These are phyloP conservation scores for Rutstroemia sydowiana DNA, from an alignment of 2,329 filamentous ascomycete genomes.

Conservation along the genomic window DNA sequence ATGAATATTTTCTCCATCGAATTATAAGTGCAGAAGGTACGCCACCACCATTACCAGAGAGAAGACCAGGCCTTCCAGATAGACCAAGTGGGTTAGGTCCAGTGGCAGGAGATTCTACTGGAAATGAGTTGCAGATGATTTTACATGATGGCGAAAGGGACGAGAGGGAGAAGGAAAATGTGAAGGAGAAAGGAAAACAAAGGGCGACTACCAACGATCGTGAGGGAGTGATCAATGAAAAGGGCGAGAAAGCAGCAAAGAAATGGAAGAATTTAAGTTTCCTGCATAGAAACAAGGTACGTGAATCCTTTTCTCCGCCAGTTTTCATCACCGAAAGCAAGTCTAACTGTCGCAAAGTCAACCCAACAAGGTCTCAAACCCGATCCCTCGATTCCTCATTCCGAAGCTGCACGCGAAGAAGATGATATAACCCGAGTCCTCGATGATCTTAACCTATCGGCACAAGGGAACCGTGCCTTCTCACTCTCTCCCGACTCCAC, in stretches of 20 bases:
- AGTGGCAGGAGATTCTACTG: constrained; percentile 20
- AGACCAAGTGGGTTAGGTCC: background rate
- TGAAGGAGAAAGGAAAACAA: constrained; percentile 26
- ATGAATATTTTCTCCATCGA: constrained; percentile 51
- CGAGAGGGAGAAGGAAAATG: constrained; percentile 7
- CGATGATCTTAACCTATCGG: constrained; percentile 74
- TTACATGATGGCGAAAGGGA: constrained; percentile 36
- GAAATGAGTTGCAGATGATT: constrained; percentile 31
- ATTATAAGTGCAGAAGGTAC: constrained; percentile 43
- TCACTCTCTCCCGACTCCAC: constrained; percentile 78
- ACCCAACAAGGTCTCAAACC: constrained; percentile 31
- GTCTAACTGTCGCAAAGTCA: constrained; percentile 30
- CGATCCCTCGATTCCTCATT: constrained; percentile 31
- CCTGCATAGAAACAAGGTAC: constrained; percentile 27
- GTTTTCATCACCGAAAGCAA: constrained; percentile 10
- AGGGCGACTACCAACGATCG: constrained; percentile 25
- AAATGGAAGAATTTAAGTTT: constrained; percentile 36
- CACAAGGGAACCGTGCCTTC: constrained; percentile 79
- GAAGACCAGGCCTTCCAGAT: constrained; percentile 11
- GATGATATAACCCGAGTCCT: constrained; percentile 73
- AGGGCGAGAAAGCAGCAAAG: constrained; percentile 27
- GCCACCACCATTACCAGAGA: constrained; percentile 44
- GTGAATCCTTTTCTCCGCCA: background rate
- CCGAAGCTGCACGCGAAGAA: constrained; percentile 46
- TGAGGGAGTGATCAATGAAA: constrained; percentile 22